These are phyloP conservation scores for Berkeleyomyces basicola DNA, from an alignment of 2,329 filamentous ascomycete genomes.

Conservation along the genomic window DNA sequence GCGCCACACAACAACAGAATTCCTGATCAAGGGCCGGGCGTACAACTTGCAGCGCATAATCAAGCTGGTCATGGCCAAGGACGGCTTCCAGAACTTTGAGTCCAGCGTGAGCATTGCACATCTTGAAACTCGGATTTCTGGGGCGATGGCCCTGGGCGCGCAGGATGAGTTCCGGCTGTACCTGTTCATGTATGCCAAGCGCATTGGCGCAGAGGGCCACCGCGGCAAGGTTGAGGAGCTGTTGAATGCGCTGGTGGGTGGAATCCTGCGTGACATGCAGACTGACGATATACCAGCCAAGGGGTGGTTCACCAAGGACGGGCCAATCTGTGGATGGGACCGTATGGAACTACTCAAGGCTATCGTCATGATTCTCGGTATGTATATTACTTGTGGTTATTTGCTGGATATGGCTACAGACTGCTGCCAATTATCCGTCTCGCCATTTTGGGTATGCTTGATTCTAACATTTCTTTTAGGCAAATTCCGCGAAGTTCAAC, in stretches of 20 bases:
- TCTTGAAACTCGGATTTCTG: slow-evolving; percentile 85
- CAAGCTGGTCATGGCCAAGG: slow-evolving; percentile 71
- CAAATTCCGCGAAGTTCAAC: slow-evolving; percentile 88
- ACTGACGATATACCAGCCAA: slow-evolving; percentile 19
- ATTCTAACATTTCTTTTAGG: slow-evolving; percentile 32
- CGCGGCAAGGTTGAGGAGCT: slow-evolving; percentile 86
- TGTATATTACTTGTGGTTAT: slow-evolving; percentile 21
- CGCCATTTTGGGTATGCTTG: not conserved
- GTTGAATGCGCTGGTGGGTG: slow-evolving; percentile 63
- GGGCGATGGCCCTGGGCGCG: slow-evolving; percentile 66
- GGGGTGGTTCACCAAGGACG: slow-evolving; percentile 50
- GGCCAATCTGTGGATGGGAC: slow-evolving; percentile 79
- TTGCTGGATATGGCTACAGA: not conserved
- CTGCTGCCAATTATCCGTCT: not conserved
- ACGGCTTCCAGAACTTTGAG: slow-evolving; percentile 87
- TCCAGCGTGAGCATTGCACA: slow-evolving; percentile 84
- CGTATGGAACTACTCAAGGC: slow-evolving; percentile 74
- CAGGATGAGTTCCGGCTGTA: slow-evolving; percentile 89
- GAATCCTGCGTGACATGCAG: slow-evolving; percentile 43
- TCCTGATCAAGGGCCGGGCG: slow-evolving; percentile 76
- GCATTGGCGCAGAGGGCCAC: slow-evolving; percentile 77
- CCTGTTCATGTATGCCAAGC: slow-evolving; percentile 95
- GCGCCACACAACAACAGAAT: slow-evolving; percentile 85
- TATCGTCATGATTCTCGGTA: slow-evolving; percentile 84
- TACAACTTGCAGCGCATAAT: slow-evolving; percentile 84